Conservation (phyloP, 768 basidiomycete species). For the Cystofilobasidium ferigula region DNA sequence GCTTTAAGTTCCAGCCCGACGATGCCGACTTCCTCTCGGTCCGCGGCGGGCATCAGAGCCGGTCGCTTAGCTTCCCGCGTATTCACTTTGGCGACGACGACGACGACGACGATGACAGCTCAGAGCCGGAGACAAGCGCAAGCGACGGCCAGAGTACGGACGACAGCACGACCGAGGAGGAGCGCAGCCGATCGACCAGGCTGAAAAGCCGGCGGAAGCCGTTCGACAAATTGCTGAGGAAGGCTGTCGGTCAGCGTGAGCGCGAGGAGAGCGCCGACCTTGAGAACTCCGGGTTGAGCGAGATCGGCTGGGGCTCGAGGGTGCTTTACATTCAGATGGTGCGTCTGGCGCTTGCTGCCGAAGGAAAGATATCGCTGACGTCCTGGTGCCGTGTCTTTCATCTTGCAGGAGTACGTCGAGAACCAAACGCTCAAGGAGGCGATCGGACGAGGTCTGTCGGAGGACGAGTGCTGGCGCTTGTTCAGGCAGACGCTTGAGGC, state of each 20-base stretch:
- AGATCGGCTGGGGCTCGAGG: slow-evolving; percentile 34
- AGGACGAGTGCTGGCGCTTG: slow-evolving; percentile 78
- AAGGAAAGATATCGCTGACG: neutral
- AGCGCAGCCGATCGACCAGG: slow-evolving; percentile 4
- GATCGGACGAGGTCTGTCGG: slow-evolving; percentile 65
- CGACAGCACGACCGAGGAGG: slow-evolving; percentile 15
- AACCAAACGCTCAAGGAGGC: slow-evolving; percentile 75
- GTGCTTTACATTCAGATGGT: slow-evolving; percentile 95
- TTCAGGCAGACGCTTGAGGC: slow-evolving; percentile 86
- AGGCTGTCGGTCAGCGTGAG: neutral
- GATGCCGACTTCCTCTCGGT: slow-evolving; percentile 48
- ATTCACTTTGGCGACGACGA: slow-evolving; percentile 57
- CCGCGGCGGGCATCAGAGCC: slow-evolving; percentile 35
- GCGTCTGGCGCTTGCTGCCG: slow-evolving; percentile 17
- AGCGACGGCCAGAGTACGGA: slow-evolving; percentile 1
- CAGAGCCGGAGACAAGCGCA: slow-evolving; percentile 6
- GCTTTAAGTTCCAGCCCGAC: slow-evolving; percentile 56
- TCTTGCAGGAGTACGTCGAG: slow-evolving; percentile 68
- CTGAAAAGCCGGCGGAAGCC: neutral
- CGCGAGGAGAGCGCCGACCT: neutral
- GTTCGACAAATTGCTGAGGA: neutral
- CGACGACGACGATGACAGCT: slow-evolving; percentile 24
- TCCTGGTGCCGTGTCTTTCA: neutral
- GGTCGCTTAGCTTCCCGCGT: slow-evolving; percentile 62
- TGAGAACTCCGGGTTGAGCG: neutral